Conservation (phyloP, 1,284 basidiomycete genomes). For the Mycosarcoma maydis region DNA sequence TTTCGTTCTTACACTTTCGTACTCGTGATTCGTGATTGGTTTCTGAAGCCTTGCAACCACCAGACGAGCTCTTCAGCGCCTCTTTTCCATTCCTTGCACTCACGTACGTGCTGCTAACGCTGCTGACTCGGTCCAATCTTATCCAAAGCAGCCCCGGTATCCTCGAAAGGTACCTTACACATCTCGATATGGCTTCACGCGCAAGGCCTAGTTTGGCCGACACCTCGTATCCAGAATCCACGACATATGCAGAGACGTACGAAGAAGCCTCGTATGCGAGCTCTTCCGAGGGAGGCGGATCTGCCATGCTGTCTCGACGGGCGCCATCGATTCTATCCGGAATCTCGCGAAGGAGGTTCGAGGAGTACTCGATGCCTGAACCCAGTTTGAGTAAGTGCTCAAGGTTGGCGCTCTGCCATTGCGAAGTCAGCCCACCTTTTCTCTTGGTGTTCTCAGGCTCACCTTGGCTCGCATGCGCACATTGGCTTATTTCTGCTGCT, state of each 20-base stretch:
- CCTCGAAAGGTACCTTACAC: no score
- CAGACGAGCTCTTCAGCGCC: no score
- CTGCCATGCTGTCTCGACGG: conserved; percentile 45
- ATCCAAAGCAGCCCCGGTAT: no score
- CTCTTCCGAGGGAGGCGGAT: conserved; percentile 45
- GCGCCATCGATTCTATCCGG: conserved; percentile 39
- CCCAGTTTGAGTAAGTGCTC: conserved; percentile 45
- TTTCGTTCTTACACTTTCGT: conserved; percentile 10
- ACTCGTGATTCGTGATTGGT: no score
- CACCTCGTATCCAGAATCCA: conserved; percentile 31
- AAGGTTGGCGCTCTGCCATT: no score
- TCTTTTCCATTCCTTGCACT: no score
- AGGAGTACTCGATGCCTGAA: conserved; percentile 40
- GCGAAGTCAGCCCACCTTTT: no score
- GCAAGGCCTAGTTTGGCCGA: conserved; percentile 29
- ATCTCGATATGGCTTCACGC: conserved; percentile 38
- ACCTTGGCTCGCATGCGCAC: neutral
- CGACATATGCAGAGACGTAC: conserved; percentile 37
- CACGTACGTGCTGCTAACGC: no score
- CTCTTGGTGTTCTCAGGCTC: no score
- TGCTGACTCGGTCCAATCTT: no score
- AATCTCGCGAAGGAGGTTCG: conserved; percentile 34
- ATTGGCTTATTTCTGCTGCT: neutral
- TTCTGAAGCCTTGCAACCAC: no score
- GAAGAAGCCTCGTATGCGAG: conserved; percentile 43